Conservation (phyloP, 1,139 yeast genomes). For the Taphrina deformans region DNA sequence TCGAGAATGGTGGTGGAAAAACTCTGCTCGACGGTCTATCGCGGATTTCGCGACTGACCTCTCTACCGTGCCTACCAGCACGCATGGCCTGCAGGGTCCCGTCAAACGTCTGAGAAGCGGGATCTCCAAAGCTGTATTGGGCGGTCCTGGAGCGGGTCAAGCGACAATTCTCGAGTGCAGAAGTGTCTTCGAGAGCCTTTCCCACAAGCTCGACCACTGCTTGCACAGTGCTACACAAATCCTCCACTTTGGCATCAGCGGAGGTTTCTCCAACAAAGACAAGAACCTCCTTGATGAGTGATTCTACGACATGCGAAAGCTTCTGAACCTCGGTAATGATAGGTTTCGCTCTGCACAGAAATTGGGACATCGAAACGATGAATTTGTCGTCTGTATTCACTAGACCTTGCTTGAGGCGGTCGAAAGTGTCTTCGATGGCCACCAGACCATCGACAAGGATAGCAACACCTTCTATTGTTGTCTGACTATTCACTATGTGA, state of each 20-base stretch:
- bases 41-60: constrained; percentile 12
- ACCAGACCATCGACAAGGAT: neutral
- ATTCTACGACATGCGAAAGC: neutral
- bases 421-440: neutral
- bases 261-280: constrained; percentile 18
- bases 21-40: constrained; percentile 19
- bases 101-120: neutral
- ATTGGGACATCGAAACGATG: constrained; percentile 1
- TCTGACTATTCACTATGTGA: constrained; percentile 1
- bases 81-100: constrained; percentile 22
- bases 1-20: constrained; percentile 15
- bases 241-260: constrained; percentile 1
- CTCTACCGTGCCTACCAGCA: constrained; percentile 16
- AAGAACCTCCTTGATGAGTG: neutral
- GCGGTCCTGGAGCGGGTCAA: neutral
- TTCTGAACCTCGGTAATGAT: neutral
- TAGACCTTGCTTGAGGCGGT: neutral
- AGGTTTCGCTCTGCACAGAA: neutral
- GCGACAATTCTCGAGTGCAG: neutral
- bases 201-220: constrained; percentile 3
- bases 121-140: neutral
- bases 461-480: neutral
- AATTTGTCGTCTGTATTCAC: neutral
- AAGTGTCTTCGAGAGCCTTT: constrained; percentile 8
- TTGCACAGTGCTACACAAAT: constrained; percentile 8